These are phyloP conservation scores for Phytophthora pluvialis DNA, from an alignment of 352 stramenopile genomes.

Conservation along the genomic window DNA sequence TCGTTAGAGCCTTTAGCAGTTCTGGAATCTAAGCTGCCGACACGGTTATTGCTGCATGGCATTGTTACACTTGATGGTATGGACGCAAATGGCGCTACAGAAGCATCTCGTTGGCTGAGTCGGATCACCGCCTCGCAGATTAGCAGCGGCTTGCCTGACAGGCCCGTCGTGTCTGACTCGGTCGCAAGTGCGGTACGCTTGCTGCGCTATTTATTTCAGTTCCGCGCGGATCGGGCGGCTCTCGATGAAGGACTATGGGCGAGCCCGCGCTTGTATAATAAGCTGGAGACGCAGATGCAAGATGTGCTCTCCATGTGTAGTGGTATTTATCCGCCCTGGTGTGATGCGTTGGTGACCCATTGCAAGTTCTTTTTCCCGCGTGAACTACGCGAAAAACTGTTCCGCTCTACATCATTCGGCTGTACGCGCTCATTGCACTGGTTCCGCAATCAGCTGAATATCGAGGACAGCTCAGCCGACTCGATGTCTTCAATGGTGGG, in stretches of 20 bases:
- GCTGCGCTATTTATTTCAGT: slow-evolving; percentile 68
- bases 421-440: slow-evolving; percentile 83
- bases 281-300: slow-evolving; percentile 79
- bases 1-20: slow-evolving; percentile 23
- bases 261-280: slow-evolving; percentile 80
- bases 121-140: slow-evolving; percentile 23
- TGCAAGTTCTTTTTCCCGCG: slow-evolving; percentile 87
- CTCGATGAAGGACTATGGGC: slow-evolving; percentile 64
- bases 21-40: slow-evolving; percentile 18
- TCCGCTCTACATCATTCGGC: slow-evolving; percentile 81
- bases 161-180: slow-evolving; percentile 33
- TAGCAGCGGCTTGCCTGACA: slow-evolving; percentile 9
- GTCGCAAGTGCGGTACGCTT: slow-evolving; percentile 59
- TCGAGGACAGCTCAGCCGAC: slow-evolving; percentile 47
- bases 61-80: slow-evolving; percentile 29
- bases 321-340: slow-evolving; percentile 85
- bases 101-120: slow-evolving; percentile 32
- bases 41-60: slow-evolving; percentile 27
- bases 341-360: slow-evolving; percentile 70
- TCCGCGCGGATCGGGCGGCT: slow-evolving; percentile 25
- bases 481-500: slow-evolving; percentile 31
- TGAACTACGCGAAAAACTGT: slow-evolving; percentile 72
- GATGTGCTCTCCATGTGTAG: slow-evolving; percentile 86
- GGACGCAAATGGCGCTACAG: slow-evolving; percentile 24
- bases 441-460: slow-evolving; percentile 74